Evolutionary conservation across 2,329 filamentous ascomycete species (phyloP), one percentile per base, ranked within the genome.

Genomic region (Fusarium setosum): DNA sequence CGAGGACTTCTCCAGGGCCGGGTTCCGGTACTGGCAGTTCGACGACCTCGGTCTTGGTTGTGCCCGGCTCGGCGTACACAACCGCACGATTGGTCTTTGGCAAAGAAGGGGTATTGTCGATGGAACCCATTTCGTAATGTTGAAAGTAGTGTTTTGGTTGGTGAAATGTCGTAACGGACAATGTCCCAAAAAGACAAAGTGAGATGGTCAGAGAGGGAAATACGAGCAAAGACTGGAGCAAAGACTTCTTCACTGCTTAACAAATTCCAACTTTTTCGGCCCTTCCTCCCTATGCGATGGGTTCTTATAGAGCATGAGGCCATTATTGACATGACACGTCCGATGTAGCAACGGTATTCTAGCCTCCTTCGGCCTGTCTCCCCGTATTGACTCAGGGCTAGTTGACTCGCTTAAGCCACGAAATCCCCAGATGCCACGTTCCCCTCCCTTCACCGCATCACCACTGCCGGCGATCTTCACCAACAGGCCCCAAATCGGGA

Each of bases 1-100:
- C 58, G 3, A 61, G 37, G 6, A 61, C 47, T 24, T 61, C 47
- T 4, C 53, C 52, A 4, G 23, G 26, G 9, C 47, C 58, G 3
- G 58, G 58, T 10, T 56, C 11, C 7, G 52, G 53, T 3, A 61
- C 51, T 12, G 58, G 48, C 2, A 61, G 29, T 12, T 51, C 45
- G 5, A 61, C 41, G 13, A 61, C n/a, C 20, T 61, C 52, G 2
- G 53, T 61, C 13, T 41, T 35, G 10, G 49, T 13, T 10, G 58
- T 52, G 17, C 47, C 47, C 1, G 58, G 58, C 13, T 61, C 38
- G 3, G 47, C 42, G 21, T 61, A 61, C 1, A 61, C 23, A 11
- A 47, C 41, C n/a, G 52, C 58, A 12, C 51, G 40, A 23, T 54
- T 54, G 6, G 26, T 35, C 38, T 32, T 17, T 21, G 37, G 13